Conservation (phyloP, 2,329 filamentous ascomycete genomes). For the Raffaelea albimanens region DNA sequence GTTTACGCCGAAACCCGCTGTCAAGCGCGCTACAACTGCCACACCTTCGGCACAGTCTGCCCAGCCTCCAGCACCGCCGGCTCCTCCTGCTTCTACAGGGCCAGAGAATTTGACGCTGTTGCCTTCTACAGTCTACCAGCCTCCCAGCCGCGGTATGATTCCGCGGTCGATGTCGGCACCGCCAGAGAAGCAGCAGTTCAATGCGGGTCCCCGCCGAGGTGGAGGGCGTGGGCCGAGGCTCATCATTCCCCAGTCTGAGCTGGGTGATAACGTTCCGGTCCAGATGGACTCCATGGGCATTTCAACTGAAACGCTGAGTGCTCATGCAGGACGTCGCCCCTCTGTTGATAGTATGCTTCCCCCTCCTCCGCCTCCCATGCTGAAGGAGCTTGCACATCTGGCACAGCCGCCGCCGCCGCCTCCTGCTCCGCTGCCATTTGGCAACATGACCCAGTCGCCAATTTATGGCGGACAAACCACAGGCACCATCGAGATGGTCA, state of each 20-base stretch:
- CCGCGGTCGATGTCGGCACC: constrained; percentile 55
- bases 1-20: constrained; percentile 8
- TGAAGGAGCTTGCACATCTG: constrained; percentile 55
- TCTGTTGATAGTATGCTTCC: constrained; percentile 40
- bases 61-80: constrained; percentile 12
- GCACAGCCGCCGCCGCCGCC: constrained; percentile 52
- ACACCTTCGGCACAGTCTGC: constrained; percentile 17
- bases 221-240: constrained; percentile 4
- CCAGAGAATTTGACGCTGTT: constrained; percentile 33
- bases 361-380: constrained; percentile 44
- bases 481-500: constrained; percentile 56
- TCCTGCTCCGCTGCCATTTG: constrained; percentile 44
- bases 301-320: neutral
- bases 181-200: constrained; percentile 16
- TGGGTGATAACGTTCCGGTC: neutral
- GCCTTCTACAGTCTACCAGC: constrained; percentile 52
- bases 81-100: neutral
- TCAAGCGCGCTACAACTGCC: constrained; percentile 5
- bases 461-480: constrained; percentile 35
- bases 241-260: constrained; percentile 1
- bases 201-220: neutral
- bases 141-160: constrained; percentile 32
- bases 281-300: constrained; percentile 6
- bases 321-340: constrained; percentile 24
- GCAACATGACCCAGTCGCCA: constrained; percentile 21